A percentile compares a stretch with the other conserved stretches of the same genome.
These are phyloP conservation scores for Aspergillus proliferans DNA, from an alignment of 2,329 filamentous ascomycete species.

Conservation along the genomic window DNA sequence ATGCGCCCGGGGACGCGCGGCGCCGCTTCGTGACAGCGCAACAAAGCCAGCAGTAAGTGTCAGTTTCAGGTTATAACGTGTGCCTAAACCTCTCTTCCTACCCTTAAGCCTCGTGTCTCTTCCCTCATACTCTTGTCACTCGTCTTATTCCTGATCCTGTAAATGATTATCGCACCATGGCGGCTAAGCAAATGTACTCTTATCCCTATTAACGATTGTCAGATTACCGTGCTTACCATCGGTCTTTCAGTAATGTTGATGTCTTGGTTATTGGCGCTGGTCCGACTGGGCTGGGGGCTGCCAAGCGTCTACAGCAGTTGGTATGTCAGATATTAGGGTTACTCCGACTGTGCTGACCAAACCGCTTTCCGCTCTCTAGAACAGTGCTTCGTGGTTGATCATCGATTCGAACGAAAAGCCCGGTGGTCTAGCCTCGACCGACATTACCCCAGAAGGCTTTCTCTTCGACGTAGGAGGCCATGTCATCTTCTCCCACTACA, in stretches of 20 bases:
- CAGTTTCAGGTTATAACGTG: too few relatives aligned
- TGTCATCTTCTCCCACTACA: constrained; percentile 99
- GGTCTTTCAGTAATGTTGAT: constrained; percentile 68
- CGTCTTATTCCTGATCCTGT: too few relatives aligned
- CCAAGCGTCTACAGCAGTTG: constrained; percentile 94
- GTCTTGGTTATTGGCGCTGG: constrained; percentile 97
- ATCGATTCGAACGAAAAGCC: constrained; percentile 86
- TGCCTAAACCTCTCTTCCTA: too few relatives aligned
- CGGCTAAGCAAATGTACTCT: too few relatives aligned
- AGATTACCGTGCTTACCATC: not conserved
- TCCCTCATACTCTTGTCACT: too few relatives aligned
- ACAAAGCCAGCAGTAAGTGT: too few relatives aligned
- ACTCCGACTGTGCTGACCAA: constrained; percentile 4
- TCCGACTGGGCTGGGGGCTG: constrained; percentile 93
- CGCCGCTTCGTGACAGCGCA: too few relatives aligned
- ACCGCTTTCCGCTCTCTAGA: constrained; percentile 45
- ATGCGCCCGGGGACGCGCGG: too few relatives aligned
- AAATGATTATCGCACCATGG: too few relatives aligned
- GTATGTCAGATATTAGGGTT: constrained; percentile 49
- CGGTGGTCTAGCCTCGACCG: constrained; percentile 91
- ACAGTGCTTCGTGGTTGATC: constrained; percentile 92
- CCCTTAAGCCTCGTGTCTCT: too few relatives aligned
- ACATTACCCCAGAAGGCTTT: constrained; percentile 92
- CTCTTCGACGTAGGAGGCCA: constrained; percentile 98
- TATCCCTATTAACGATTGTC: too few relatives aligned